A percentile compares a stretch with the other conserved stretches of the same genome.
phyloP scores from a whole-genome alignment of 352 stramenopile species.

The Phytophthora hybrid region DNA sequence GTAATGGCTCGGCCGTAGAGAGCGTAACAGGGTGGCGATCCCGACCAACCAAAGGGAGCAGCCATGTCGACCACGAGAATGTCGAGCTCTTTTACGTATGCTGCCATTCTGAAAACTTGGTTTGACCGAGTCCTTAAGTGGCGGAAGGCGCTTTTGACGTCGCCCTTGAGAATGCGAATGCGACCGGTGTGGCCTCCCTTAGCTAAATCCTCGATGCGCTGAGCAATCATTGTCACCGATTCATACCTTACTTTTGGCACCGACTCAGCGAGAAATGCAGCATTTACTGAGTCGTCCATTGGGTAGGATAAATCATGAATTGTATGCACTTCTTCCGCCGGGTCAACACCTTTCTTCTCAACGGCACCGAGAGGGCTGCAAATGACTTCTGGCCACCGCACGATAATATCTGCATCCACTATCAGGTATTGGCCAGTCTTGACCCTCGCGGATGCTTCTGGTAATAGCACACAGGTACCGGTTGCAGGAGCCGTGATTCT shows the following conservation, averaged over 20 bases:
- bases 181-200: neutral
- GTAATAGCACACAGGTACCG: slow-evolving; percentile 11
- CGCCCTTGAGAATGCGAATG: slow-evolving; percentile 22
- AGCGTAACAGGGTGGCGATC: neutral
- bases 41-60: neutral
- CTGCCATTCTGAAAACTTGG: slow-evolving; percentile 24
- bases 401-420: slow-evolving; percentile 7
- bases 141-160: slow-evolving; percentile 22
- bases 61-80: slow-evolving; percentile 19
- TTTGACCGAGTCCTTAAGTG: slow-evolving; percentile 5
- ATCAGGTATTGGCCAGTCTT: slow-evolving; percentile 31
- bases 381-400: slow-evolving; percentile 4
- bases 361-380: slow-evolving; percentile 29
- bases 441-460: slow-evolving; percentile 5
- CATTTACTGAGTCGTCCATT: slow-evolving; percentile 3
- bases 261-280: neutral
- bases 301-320: slow-evolving; percentile 32
- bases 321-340: slow-evolving; percentile 3
- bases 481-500: slow-evolving; percentile 11
- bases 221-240: slow-evolving; percentile 17
- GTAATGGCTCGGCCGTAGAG: neutral
- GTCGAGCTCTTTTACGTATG: slow-evolving; percentile 5
- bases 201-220: slow-evolving; percentile 16
- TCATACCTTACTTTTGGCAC: slow-evolving; percentile 16
- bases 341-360: slow-evolving; percentile 23